These are phyloP conservation scores for Schizonepeta tenuifolia DNA, from an alignment of 257 asterid genomes.

Conservation along the genomic window DNA sequence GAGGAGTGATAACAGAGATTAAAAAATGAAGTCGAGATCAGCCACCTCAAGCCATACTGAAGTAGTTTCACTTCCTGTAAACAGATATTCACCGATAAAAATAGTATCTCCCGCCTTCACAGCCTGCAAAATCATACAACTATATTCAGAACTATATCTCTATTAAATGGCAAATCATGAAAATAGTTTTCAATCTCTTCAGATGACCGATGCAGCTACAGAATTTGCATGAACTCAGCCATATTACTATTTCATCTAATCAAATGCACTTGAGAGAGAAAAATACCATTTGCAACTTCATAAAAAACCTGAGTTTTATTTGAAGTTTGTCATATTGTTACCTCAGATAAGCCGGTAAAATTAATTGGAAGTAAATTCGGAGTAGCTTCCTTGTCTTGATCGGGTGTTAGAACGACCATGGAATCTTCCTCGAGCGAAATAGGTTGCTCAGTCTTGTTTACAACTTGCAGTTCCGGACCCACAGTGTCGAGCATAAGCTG, in stretches of 20 bases:
- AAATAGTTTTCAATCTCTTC: no score
- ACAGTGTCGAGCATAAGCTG: constrained; percentile 80
- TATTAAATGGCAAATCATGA: no score
- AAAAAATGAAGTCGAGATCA: not conserved
- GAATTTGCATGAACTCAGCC: no score
- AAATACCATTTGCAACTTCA: not conserved
- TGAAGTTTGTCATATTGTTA: constrained; percentile 13
- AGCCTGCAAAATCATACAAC: constrained; percentile 41
- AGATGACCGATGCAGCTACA: no score
- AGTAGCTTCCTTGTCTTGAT: constrained; percentile 62
- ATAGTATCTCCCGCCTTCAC: constrained; percentile 54
- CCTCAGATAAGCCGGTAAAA: constrained; percentile 62
- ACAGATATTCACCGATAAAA: constrained; percentile 65
- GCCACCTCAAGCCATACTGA: constrained; percentile 69
- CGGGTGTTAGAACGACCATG: constrained; percentile 57
- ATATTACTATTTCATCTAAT: no score
- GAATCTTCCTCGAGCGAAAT: constrained; percentile 59
- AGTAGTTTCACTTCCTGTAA: constrained; percentile 68
- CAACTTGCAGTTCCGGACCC: constrained; percentile 77
- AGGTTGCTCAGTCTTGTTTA: constrained; percentile 56
- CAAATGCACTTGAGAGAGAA: no score
- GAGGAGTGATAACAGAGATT: no score
- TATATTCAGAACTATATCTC: not conserved
- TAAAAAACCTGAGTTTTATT: not conserved
- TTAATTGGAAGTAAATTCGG: constrained; percentile 68